Evolutionary conservation across 345 rosid genomes (phyloP), one percentile per base, ranked within the genome.

Genomic region (Stellera chamaejasme): DNA sequence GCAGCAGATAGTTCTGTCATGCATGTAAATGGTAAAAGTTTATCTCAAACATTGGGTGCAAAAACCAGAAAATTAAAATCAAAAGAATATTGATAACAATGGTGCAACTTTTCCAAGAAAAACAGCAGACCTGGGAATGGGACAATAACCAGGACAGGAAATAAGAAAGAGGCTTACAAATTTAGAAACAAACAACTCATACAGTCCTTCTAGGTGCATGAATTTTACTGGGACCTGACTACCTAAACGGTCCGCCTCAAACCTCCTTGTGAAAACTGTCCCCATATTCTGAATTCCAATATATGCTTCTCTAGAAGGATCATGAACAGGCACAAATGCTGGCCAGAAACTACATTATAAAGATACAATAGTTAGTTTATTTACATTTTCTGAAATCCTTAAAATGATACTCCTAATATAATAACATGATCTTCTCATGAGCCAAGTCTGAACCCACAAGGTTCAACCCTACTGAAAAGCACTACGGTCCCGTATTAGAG

Each of bases 301-400:
- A 74, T 77, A 85, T 56, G 99, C 88, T 67, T 83, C 68, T 47
- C 97, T 77, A 25, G 99, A 87, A 69, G 96, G 96, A 74, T 81
- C 96, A 48, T 87, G 97, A 65, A 93, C 97, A 15, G 99, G 96
- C 60, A 93, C 97, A 83, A 93, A 90, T 60, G 85, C 96, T 52
- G 99, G 92, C 95, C 92, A 90, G 72, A 80, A 75, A 78, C 99
- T 90, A 79, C 72, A 77, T 50, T 16, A 52, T 57, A 65, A 50
- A 70, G 50, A 52, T 57, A 61, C 15, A 58, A 13, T 5, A 3
- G 2, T 32, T 32, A 32, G 39, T 8, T 5, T 32, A 32, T 8
- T 32, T 32, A 32, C 39, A 32, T 32, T 32, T 32, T 1, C 39
- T 32, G 9, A 32, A 32, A 32, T 32, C 39, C 39, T 5, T 5